These are phyloP conservation scores for Dipodascus albidus DNA, from an alignment of 805 yeast genomes.

Conservation along the genomic window DNA sequence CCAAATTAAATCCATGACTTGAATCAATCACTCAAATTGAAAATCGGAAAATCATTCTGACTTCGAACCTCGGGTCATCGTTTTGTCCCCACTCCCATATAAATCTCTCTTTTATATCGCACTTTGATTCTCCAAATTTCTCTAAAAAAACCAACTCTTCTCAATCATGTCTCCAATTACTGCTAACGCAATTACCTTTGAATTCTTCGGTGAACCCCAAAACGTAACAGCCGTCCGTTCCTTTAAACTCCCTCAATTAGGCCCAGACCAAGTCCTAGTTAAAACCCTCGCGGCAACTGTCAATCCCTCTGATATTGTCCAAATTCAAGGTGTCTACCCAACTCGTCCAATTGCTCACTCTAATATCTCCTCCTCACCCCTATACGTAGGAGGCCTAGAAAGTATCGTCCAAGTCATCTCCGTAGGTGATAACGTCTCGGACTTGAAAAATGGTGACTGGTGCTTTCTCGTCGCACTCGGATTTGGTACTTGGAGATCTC, in stretches of 20 bases:
- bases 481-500: constrained; percentile 92
- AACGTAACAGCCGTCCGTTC: not conserved
- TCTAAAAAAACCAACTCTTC: not conserved
- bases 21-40: too few species aligned
- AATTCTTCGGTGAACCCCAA: not conserved
- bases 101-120: too few species aligned
- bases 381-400: constrained; percentile 92
- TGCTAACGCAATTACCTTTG: not conserved
- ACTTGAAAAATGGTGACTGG: constrained; percentile 68
- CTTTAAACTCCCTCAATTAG: not conserved
- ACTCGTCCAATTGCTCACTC: constrained; percentile 49
- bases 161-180: not conserved
- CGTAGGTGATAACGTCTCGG: constrained; percentile 36
- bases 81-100: not conserved
- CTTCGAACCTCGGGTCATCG: too few species aligned
- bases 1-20: too few species aligned
- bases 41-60: too few species aligned
- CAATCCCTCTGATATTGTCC: constrained; percentile 85
- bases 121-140: not conserved
- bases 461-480: constrained; percentile 66
- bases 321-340: constrained; percentile 79
- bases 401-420: constrained; percentile 77
- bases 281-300: constrained; percentile 71
- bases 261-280: constrained; percentile 37
- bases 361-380: constrained; percentile 46